Base-by-base conservation (phyloP, 1,284 basidiomycete genomes). In the Leccinum griseonigrum region DNA sequence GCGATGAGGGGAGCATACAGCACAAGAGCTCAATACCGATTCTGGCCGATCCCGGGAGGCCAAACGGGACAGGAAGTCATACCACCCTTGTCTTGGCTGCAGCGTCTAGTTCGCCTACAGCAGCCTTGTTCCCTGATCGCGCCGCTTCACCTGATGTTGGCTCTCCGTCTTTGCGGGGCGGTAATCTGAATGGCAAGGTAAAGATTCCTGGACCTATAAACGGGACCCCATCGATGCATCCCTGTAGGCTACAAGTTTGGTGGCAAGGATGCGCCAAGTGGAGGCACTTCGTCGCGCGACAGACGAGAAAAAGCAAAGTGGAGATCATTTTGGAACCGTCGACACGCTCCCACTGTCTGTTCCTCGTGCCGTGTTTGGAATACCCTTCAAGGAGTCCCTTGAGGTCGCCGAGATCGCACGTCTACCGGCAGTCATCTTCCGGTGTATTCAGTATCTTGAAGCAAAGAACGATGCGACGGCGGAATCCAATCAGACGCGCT, bases 341-440 rank as follows among this genome's bases (percentile, higher is more conserved):
- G 69, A 80, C 76, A 78, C 68, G 64, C 64, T 71, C 79, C 71
- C 79, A 22, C 71, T 73, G 4, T 81, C 81, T 65, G 69, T 81
- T 26, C 81, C 87, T 56, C 83, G 91, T 63, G 87, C 91, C 0
- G 94, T 99, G 13, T 98, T 99, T 75, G 95, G 92, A 29, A 90
- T 98, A 5, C 82, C 92, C 3, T 77, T 99, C 29, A 85, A 91
- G 60, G 95, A 98, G 63, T 91, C 95, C 2, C 84, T 99, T 32
- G 90, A 92, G 3, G 86, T 97, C 36, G 91, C 93, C 5, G 86
- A 93, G 72, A 92, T 98, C 61, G 92, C 91, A 58, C 90, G 91
- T 67, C 81, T 99, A 18, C 97, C 97, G 1, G 94, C 95, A 3
- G 92, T 99, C 63, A 91, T 98, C 34, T 98, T 96, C 80, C 87